Percentiles rank a stretch among this genome's conserved stretches.
Evolutionary conservation across 2,329 filamentous ascomycete genomes (phyloP).

Genomic region (Orbilia brochopaga): DNA sequence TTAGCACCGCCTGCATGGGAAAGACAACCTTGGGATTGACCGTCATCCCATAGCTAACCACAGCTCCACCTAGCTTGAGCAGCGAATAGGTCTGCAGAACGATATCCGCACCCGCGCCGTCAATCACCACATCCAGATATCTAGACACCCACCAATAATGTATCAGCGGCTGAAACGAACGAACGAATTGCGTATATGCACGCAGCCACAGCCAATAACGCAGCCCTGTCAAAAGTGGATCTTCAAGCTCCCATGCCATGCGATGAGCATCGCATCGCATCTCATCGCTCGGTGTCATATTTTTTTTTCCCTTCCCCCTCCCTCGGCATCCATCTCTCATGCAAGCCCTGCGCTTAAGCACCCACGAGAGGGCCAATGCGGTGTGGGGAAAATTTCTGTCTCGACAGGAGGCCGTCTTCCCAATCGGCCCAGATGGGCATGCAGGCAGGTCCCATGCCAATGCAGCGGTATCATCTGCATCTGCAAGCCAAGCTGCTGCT

Average conservation of each 20-base stretch:
- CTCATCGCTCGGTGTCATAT: conserved; percentile 1
- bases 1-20: conserved; percentile 80
- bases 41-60: conserved; percentile 91
- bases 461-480: conserved; percentile 3
- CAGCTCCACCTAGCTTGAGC: conserved; percentile 73
- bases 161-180: conserved; percentile 36
- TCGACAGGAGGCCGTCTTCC: too few species aligned
- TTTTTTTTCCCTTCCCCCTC: too few species aligned
- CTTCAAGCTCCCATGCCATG: conserved; percentile 21
- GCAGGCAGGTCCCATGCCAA: background rate
- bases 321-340: conserved; percentile 7
- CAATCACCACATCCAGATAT: conserved; percentile 78
- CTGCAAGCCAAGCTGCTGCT: background rate
- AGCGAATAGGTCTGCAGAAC: conserved; percentile 73
- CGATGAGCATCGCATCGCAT: conserved; percentile 50
- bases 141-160: conserved; percentile 36
- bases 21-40: conserved; percentile 83
- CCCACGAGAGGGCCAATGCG: conserved; percentile 30
- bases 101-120: conserved; percentile 87
- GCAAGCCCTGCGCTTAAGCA: conserved; percentile 50
- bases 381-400: conserved; percentile 32
- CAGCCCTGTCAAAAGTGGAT: conserved; percentile 28
- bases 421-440: background rate
- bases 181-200: background rate
- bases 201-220: conserved; percentile 25